phyloP scores from a whole-genome alignment of 2,329 filamentous ascomycete genomes.

The Diaporthe sp. region DNA sequence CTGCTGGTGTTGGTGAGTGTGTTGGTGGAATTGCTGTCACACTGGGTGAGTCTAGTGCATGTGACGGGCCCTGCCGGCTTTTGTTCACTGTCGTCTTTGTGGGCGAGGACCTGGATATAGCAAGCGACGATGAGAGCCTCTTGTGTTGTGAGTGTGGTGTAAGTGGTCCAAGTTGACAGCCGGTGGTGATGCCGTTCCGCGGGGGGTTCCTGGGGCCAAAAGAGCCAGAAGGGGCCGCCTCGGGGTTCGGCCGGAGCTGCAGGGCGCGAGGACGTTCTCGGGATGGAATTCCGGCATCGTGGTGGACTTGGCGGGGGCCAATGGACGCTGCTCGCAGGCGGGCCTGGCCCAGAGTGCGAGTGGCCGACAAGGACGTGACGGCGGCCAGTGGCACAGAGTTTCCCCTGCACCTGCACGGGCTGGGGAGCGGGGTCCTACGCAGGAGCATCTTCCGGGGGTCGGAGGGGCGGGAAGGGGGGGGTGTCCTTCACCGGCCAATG shows the following conservation, averaged over 20 bases:
- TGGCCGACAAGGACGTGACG: background rate
- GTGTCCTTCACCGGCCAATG: background rate
- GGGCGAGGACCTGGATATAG: conserved; percentile 5
- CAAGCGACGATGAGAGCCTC: conserved; percentile 2
- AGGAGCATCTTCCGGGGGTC: conserved; percentile 21
- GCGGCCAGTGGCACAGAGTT: conserved; percentile 14
- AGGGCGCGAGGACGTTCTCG: conserved; percentile 15
- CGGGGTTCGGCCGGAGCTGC: conserved; percentile 22
- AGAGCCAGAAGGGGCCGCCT: background rate
- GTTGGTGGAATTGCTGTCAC: background rate
- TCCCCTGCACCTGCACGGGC: background rate
- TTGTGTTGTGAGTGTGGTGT: background rate
- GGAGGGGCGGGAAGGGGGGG: background rate
- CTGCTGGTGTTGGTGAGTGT: background rate
- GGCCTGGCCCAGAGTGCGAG: conserved; percentile 9
- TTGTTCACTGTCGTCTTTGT: background rate
- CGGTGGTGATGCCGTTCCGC: conserved; percentile 63
- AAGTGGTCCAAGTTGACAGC: conserved; percentile 47
- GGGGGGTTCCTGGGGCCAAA: conserved; percentile 51
- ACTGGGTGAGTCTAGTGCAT: background rate
- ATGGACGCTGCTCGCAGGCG: background rate
- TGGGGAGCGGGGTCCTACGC: conserved; percentile 17
- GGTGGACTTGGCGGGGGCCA: background rate
- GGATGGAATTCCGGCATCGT: conserved; percentile 28
- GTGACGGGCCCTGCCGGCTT: background rate